A percentile compares a stretch with the other conserved stretches of the same genome.
Conservation (phyloP, 805 yeast species). For the Cephaloascus fragrans region DNA sequence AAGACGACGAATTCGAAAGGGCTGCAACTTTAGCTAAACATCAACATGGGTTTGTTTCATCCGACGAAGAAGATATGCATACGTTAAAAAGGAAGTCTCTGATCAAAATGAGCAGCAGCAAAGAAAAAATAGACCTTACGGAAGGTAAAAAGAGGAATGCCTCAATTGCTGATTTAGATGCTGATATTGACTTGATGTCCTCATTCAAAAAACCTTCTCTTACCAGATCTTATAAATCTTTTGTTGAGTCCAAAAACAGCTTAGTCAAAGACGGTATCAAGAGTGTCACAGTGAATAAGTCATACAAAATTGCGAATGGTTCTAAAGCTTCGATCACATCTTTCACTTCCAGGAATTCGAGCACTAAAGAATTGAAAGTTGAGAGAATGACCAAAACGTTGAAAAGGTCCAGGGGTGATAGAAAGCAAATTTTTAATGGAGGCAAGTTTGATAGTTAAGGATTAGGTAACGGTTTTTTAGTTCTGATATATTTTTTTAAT, state of each 20-base stretch:
- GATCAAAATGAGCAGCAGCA: constrained; percentile 9
- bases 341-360: constrained; percentile 26
- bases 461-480: constrained; percentile 1
- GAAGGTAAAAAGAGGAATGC: constrained; percentile 13
- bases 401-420: constrained; percentile 10
- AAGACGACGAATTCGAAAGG: constrained; percentile 22
- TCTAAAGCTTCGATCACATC: constrained; percentile 50
- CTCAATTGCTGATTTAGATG: constrained; percentile 15
- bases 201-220: constrained; percentile 35
- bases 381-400: constrained; percentile 16
- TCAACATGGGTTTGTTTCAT: constrained; percentile 27
- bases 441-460: constrained; percentile 11
- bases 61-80: constrained; percentile 33
- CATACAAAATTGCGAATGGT: constrained; percentile 46
- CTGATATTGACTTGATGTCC: constrained; percentile 23
- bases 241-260: constrained; percentile 22
- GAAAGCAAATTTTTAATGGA: constrained; percentile 10
- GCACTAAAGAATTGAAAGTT: constrained; percentile 18
- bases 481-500: constrained; percentile 1
- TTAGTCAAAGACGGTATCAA: constrained; percentile 29
- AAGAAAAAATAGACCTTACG: constrained; percentile 1
- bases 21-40: constrained; percentile 18
- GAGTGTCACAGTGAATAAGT: constrained; percentile 43
- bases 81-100: constrained; percentile 34
- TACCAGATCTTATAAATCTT: constrained; percentile 34